Percentiles rank a stretch among this genome's conserved stretches.
Evolutionary conservation across 176 grass and related monocot species (phyloP).

Genomic region (Oropetium thomaeum): DNA sequence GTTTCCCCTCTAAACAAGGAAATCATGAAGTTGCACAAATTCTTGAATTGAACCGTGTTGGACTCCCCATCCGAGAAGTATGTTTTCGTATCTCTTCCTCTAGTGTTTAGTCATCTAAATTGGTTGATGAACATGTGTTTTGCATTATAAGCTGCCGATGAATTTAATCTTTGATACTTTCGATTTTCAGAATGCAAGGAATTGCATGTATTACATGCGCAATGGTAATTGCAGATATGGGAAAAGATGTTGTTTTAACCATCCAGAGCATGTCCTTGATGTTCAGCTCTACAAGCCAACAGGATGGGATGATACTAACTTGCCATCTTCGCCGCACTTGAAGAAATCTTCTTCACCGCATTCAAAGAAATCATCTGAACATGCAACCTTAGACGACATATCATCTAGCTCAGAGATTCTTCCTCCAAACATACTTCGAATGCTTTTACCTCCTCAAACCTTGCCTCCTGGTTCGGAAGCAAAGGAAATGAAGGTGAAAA

Average conservation of each 20-base stretch:
- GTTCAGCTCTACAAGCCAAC: constrained; percentile 25
- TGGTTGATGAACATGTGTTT: constrained; percentile 6
- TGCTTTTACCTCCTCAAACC: constrained; percentile 59
- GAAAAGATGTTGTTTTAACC: constrained; percentile 57
- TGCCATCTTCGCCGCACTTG: constrained; percentile 26
- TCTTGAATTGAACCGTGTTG: constrained; percentile 42
- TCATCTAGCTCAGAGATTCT: constrained; percentile 27
- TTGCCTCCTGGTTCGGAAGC: constrained; percentile 28
- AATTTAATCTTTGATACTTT: constrained; percentile 13
- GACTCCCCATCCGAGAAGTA: constrained; percentile 58
- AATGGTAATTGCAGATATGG: constrained; percentile 57
- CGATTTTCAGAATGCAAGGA: constrained; percentile 47
- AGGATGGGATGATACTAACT: constrained; percentile 39
- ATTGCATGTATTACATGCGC: constrained; percentile 49
- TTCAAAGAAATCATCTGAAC: constrained; percentile 15
- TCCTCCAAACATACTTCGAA: constrained; percentile 41
- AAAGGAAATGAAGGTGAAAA: constrained; percentile 32
- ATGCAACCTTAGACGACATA: constrained; percentile 21
- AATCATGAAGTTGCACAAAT: constrained; percentile 26
- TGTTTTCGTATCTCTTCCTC: constrained; percentile 3
- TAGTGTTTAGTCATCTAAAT: constrained; percentile 11
- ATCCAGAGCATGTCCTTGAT: constrained; percentile 52
- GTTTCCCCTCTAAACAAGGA: constrained; percentile 28
- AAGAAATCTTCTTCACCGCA: constrained; percentile 25
- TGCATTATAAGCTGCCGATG: constrained; percentile 21